Evolutionary conservation across 805 yeast species (phyloP).

Genomic region (Cyberlindnera xishuangbannaensis): DNA sequence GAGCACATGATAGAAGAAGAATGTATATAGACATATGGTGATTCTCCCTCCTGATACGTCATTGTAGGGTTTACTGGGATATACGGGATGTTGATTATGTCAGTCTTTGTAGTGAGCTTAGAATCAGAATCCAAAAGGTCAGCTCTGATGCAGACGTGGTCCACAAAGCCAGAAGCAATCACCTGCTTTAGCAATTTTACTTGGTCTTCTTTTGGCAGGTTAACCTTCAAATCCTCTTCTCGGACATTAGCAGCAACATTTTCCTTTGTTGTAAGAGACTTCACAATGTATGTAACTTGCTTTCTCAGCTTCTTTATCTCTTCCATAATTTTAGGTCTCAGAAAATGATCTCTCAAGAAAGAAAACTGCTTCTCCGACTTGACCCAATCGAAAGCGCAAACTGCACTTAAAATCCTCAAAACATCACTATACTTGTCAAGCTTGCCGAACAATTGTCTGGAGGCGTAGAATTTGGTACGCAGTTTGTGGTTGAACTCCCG

Average conservation of each 20-base stretch:
- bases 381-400: constrained; percentile 83
- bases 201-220: constrained; percentile 65
- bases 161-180: constrained; percentile 88
- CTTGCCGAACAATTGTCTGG: constrained; percentile 54
- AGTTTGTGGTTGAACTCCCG: constrained; percentile 33
- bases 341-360: constrained; percentile 56
- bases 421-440: constrained; percentile 76
- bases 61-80: constrained; percentile 42
- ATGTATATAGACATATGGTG: constrained; percentile 69
- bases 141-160: constrained; percentile 82
- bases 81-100: constrained; percentile 59
- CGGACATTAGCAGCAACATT: constrained; percentile 44
- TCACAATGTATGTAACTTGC: constrained; percentile 74
- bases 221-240: constrained; percentile 44
- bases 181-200: constrained; percentile 81
- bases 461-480: constrained; percentile 49
- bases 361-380: constrained; percentile 37
- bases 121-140: constrained; percentile 65
- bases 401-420: constrained; percentile 66
- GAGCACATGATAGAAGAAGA: constrained; percentile 62
- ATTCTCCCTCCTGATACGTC: constrained; percentile 31
- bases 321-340: constrained; percentile 76
- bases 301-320: constrained; percentile 77
- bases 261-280: constrained; percentile 55
- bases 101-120: constrained; percentile 50